Percentiles rank a stretch among this genome's conserved stretches.
Evolutionary conservation across 1,284 basidiomycete genomes (phyloP).

Genomic region (Vanrija pseudolonga): DNA sequence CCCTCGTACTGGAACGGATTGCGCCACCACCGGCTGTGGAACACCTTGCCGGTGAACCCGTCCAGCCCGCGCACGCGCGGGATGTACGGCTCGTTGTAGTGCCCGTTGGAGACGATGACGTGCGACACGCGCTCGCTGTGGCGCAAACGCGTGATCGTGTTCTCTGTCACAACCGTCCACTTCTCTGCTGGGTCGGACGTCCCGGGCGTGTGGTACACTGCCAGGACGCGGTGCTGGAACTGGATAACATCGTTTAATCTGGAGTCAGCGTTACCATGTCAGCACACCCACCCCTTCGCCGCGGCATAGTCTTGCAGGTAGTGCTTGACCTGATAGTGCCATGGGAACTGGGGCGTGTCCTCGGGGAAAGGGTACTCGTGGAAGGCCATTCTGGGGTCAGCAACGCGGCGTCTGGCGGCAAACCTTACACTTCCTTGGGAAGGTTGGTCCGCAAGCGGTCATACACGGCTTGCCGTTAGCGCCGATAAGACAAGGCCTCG

Average conservation of each 20-base stretch:
- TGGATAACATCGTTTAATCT: conserved; percentile 28
- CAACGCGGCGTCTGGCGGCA: background rate
- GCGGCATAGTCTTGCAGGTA: conserved; percentile 18
- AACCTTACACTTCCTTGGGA: conserved; percentile 12
- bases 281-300: conserved; percentile 12
- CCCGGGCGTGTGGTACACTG: conserved; percentile 11
- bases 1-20: conserved; percentile 37
- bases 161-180: conserved; percentile 19
- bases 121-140: conserved; percentile 25
- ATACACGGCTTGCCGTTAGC: conserved; percentile 19
- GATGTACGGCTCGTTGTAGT: conserved; percentile 53
- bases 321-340: conserved; percentile 12
- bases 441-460: conserved; percentile 41
- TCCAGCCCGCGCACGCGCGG: conserved; percentile 49
- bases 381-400: conserved; percentile 19
- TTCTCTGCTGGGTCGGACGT: conserved; percentile 1
- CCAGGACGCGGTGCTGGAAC: conserved; percentile 13
- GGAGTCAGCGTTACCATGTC: background rate
- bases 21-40: conserved; percentile 54
- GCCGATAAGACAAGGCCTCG: background rate
- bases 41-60: conserved; percentile 45
- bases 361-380: conserved; percentile 17
- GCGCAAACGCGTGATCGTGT: conserved; percentile 19
- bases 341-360: conserved; percentile 17
- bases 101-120: conserved; percentile 48